Evolutionary conservation across 495 filamentous ascomycete species (phyloP).

Genomic region (Symbiotaphrina buchneri): DNA sequence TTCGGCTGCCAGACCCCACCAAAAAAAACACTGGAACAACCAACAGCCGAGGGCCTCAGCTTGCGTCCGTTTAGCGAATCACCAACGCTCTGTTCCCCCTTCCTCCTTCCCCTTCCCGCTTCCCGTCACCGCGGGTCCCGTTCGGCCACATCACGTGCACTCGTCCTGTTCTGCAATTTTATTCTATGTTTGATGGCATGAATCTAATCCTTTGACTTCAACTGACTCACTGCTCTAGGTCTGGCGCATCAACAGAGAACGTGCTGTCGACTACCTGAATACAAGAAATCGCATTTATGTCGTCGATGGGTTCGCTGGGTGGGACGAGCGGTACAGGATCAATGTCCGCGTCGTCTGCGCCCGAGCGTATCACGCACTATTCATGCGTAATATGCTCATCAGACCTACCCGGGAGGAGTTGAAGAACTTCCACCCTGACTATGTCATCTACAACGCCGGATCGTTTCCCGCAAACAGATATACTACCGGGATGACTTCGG

Average conservation of each 20-base stretch:
- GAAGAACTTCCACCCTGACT: conserved; percentile 92
- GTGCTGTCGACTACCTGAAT: conserved; percentile 96
- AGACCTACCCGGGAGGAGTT: conserved; percentile 75
- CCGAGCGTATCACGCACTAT: conserved; percentile 95
- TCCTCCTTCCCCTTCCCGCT: not conserved
- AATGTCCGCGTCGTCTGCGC: conserved; percentile 95
- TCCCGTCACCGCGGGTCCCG: not conserved
- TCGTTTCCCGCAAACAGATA: conserved; percentile 97
- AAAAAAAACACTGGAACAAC: no score
- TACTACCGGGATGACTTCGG: conserved; percentile 95
- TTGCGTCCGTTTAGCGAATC: no score
- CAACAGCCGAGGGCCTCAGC: no score
- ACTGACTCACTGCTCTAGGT: conserved; percentile 48
- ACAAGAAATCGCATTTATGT: conserved; percentile 98
- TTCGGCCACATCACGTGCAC: no score
- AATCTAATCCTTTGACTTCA: no score
- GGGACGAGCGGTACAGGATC: conserved; percentile 97
- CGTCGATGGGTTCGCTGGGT: conserved; percentile 89
- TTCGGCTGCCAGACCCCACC: no score
- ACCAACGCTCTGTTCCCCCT: not conserved
- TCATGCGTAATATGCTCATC: conserved; percentile 99
- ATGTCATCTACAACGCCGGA: conserved; percentile 98
- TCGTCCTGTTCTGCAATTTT: no score
- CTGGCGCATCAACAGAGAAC: conserved; percentile 98
- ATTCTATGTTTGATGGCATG: no score